Evolutionary conservation across 257 asterid genomes (phyloP).

Genomic region (Solanum piurae): DNA sequence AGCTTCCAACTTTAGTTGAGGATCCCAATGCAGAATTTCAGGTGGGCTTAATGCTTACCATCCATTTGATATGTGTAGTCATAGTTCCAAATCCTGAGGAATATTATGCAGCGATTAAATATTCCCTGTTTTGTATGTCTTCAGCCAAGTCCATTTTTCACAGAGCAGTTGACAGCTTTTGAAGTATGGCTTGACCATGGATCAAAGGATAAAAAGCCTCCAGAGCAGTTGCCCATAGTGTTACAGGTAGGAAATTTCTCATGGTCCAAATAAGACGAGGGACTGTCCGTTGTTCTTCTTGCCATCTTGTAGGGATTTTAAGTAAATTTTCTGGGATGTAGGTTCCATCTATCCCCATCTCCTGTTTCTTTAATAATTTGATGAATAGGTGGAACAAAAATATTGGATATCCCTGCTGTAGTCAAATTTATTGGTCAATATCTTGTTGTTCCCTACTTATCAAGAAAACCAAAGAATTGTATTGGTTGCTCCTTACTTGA

Average conservation of each 20-base stretch:
- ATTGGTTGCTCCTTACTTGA: background rate
- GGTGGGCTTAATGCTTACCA: too few species aligned
- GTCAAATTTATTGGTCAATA: background rate
- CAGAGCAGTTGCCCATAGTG: conserved; percentile 97
- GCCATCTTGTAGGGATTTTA: background rate
- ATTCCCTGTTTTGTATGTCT: conserved; percentile 1
- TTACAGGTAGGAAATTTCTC: conserved; percentile 61
- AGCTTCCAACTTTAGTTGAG: conserved; percentile 77
- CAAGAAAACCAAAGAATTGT: background rate
- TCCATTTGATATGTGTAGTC: too few species aligned
- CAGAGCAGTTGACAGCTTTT: conserved; percentile 86
- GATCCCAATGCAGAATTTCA: conserved; percentile 93
- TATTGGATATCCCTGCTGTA: background rate
- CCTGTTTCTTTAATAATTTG: background rate
- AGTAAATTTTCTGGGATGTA: conserved; percentile 1
- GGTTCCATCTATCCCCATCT: background rate
- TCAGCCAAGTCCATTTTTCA: conserved; percentile 92
- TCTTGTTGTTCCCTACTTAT: background rate
- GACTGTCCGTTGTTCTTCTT: background rate
- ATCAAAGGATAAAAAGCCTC: conserved; percentile 89
- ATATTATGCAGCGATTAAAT: background rate
- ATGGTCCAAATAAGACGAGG: background rate
- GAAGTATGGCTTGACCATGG: conserved; percentile 99
- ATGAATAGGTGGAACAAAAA: background rate
- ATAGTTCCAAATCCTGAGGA: background rate